Evolutionary conservation across 495 filamentous ascomycete species (phyloP).

Genomic region (Eremomyces bilateralis): DNA sequence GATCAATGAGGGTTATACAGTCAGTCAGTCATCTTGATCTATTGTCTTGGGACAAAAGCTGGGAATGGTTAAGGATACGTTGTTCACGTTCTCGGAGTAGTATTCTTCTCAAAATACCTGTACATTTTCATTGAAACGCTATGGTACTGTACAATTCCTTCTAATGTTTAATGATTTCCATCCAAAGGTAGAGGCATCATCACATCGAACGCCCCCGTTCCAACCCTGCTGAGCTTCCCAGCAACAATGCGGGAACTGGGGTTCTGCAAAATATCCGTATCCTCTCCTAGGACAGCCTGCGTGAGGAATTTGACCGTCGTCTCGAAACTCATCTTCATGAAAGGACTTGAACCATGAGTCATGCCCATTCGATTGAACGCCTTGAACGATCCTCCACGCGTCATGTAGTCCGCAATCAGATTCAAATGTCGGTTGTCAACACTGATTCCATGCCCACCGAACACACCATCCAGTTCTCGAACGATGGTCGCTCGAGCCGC

Average conservation of each 20-base stretch:
- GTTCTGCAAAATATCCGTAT: constrained; percentile 68
- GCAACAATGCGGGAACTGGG: constrained; percentile 79
- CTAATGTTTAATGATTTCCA: too few relatives aligned
- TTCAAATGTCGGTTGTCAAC: constrained; percentile 88
- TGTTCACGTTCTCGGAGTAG: too few relatives aligned
- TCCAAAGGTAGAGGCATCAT: too few relatives aligned
- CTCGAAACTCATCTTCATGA: constrained; percentile 98
- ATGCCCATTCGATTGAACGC: constrained; percentile 83
- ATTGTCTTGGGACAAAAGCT: too few relatives aligned
- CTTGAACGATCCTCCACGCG: constrained; percentile 60
- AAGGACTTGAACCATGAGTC: constrained; percentile 60
- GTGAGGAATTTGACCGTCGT: constrained; percentile 83
- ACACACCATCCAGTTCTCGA: constrained; percentile 67
- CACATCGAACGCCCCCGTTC: constrained; percentile 84
- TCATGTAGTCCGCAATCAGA: constrained; percentile 94
- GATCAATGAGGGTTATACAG: too few relatives aligned
- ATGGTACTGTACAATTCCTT: too few relatives aligned
- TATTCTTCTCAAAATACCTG: too few relatives aligned
- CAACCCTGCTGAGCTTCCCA: constrained; percentile 57
- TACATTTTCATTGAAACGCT: too few relatives aligned
- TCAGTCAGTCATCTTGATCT: too few relatives aligned
- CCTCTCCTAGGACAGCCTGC: constrained; percentile 73
- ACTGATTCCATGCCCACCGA: constrained; percentile 76
- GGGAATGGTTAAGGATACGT: too few relatives aligned
- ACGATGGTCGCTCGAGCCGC: constrained; percentile 73